Evolutionary conservation across 371 early-diverging fungal genomes (phyloP).

Genomic region (Rhizopus stolonifer): DNA sequence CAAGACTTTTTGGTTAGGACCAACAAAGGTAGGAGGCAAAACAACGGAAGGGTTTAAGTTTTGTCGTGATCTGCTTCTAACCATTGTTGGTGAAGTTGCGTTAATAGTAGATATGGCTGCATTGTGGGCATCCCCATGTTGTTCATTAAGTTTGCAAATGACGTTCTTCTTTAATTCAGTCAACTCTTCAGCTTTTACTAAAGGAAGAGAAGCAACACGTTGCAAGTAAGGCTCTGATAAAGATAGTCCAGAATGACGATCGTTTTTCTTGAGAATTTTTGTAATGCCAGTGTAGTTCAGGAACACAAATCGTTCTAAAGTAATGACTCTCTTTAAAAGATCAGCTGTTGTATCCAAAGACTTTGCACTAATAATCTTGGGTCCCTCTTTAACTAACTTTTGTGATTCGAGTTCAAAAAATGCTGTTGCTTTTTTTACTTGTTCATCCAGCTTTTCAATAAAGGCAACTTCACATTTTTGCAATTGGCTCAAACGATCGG

Average conservation of each 20-base stretch:
- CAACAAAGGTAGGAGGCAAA: constrained; percentile 44
- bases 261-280: constrained; percentile 69
- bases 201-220: constrained; percentile 61
- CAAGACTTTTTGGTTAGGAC: constrained; percentile 65
- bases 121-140: constrained; percentile 21
- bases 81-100: constrained; percentile 26
- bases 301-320: constrained; percentile 59
- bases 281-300: constrained; percentile 66
- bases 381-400: constrained; percentile 44
- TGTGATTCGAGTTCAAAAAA: constrained; percentile 44
- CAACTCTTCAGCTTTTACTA: constrained; percentile 63
- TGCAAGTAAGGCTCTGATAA: constrained; percentile 73
- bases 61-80: constrained; percentile 26
- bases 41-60: constrained; percentile 25
- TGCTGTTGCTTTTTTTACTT: constrained; percentile 55
- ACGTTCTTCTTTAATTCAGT: constrained; percentile 64
- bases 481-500: constrained; percentile 44
- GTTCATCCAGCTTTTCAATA: constrained; percentile 57
- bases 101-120: constrained; percentile 11
- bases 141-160: constrained; percentile 51
- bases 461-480: constrained; percentile 55
- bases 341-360: constrained; percentile 18
- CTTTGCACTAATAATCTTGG: constrained; percentile 37
- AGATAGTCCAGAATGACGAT: constrained; percentile 68
- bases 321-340: constrained; percentile 47